Evolutionary conservation across 805 yeast species (phyloP), one percentile per base, ranked within the genome.

Genomic region (Saccharomycopsis sp.): DNA sequence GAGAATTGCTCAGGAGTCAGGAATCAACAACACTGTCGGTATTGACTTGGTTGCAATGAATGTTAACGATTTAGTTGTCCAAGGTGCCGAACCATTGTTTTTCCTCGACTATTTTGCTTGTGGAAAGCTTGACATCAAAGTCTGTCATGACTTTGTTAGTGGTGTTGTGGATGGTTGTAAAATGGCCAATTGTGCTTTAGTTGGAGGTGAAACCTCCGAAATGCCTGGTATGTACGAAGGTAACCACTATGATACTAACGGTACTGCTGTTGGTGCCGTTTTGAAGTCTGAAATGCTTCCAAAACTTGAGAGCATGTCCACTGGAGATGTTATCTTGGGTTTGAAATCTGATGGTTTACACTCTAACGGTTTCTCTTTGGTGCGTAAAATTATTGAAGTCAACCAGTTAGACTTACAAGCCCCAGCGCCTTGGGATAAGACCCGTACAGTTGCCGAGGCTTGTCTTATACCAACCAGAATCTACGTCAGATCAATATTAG

Each of bases 41-140:
- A 90, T 94, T 66, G 99, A 94, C 74, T 81, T 94, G 63, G 99
- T 94, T 55, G 99, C 98, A 61, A 94, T 94, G 99, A 96, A 92
- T 70, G 99, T 94, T 49, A 94, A 94, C 70, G 99, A 94, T 73
- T 80, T 94, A 67, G 90, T 94, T 58, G 99, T 94, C 20, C 99
- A 96, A 78, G 99, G 99, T 69, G 99, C 99, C 38, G 99, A 94
- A 73, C 97, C 99, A 55, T 79, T 94, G 66, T 80, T 94, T 70
- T 94, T 94, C 77, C 79, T 94, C 65, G 99, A 94, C 75, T 94
- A 94, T 76, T 94, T 87, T 73, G 99, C 99, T 17, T 88, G 96
- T 59, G 97, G 97, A 55, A 86, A 89, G 69, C 80, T 94, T 61
- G 97, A 92, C 66, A 83, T 92, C 63, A 74, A 80, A 59, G 79